These are phyloP conservation scores for Leccinum obscurum DNA, from an alignment of 768 basidiomycete genomes.

Conservation along the genomic window DNA sequence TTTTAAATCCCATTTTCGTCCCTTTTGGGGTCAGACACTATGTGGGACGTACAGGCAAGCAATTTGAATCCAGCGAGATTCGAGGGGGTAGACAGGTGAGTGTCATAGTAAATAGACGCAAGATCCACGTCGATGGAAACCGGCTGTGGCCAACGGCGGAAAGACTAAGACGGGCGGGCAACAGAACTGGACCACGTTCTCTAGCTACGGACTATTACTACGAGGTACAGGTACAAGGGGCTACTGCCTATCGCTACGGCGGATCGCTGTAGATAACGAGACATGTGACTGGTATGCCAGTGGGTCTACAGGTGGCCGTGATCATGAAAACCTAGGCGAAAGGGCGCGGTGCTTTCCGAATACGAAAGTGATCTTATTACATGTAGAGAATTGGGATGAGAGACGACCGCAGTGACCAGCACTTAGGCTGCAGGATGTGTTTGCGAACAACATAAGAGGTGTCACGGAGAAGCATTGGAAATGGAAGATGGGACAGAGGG, in stretches of 20 bases:
- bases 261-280: no score
- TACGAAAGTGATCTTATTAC: background rate
- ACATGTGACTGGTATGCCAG: no score
- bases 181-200: no score
- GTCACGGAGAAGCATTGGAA: background rate
- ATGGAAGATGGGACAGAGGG: background rate
- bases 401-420: background rate
- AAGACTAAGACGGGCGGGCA: background rate
- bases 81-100: no score
- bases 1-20: no score
- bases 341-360: background rate
- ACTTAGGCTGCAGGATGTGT: background rate
- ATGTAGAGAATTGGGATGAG: background rate
- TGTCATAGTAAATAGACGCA: background rate
- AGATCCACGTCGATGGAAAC: background rate
- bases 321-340: background rate
- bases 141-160: background rate
- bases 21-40: no score
- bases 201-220: no score
- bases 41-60: background rate
- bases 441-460: background rate
- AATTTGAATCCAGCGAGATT: background rate
- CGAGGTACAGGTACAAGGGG: no score
- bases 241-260: no score
- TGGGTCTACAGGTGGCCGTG: no score